Percentiles rank a stretch among this genome's conserved stretches.
Evolutionary conservation across 169 alveolate species (phyloP).

Genomic region (Neospora caninum): DNA sequence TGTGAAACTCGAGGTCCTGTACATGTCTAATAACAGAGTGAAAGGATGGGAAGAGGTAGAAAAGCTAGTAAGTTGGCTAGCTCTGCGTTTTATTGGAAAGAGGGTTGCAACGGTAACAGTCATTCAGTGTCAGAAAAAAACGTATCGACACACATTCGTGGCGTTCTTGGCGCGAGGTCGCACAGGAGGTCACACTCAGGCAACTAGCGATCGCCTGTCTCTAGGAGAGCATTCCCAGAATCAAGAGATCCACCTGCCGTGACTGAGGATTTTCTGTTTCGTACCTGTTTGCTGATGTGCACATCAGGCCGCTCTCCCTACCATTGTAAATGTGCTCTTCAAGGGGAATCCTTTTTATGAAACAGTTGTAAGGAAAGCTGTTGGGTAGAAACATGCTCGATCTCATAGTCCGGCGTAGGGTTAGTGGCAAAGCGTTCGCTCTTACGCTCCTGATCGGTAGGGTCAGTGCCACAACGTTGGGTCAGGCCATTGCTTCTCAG

Average conservation of each 20-base stretch:
- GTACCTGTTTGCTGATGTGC: background rate
- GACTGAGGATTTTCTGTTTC: background rate
- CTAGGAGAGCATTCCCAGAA: too few relatives aligned
- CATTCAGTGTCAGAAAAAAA: background rate
- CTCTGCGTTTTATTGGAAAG: background rate
- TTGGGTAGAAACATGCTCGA: background rate
- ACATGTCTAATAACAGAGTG: conserved; percentile 87
- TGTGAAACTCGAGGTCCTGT: conserved; percentile 83
- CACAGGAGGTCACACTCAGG: too few relatives aligned
- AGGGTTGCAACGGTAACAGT: background rate
- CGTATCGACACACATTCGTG: background rate
- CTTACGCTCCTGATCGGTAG: background rate
- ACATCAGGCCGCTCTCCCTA: conserved; percentile 58
- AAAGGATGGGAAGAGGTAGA: conserved; percentile 83
- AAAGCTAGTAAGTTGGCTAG: conserved; percentile 68
- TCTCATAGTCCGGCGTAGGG: background rate
- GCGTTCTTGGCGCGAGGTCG: too few relatives aligned
- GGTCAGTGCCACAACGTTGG: background rate
- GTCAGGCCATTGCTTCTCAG: background rate
- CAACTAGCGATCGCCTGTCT: too few relatives aligned
- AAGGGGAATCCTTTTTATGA: conserved; percentile 75
- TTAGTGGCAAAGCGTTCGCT: too few relatives aligned
- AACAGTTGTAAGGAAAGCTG: conserved; percentile 27
- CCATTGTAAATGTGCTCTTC: conserved; percentile 66
- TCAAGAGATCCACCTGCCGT: background rate